A percentile compares a stretch with the other conserved stretches of the same genome.
These are phyloP conservation scores for Xanthoconium separans DNA, from an alignment of 1,284 basidiomycete genomes.

Conservation along the genomic window DNA sequence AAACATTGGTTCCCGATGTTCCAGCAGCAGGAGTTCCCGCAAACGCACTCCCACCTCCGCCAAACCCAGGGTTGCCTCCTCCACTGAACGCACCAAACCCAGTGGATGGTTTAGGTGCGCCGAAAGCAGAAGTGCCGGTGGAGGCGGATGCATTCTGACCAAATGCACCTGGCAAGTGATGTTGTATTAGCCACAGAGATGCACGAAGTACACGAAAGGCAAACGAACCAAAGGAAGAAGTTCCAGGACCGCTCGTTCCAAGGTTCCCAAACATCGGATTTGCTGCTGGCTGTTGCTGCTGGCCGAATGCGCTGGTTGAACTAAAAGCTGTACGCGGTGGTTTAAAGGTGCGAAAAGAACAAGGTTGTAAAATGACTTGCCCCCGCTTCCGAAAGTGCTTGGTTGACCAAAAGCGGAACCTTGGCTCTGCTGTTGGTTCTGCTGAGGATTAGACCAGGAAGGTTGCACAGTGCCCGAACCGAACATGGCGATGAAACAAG, in stretches of 20 bases:
- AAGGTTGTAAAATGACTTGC: conserved; percentile 38
- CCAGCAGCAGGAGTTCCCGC: conserved; percentile 24
- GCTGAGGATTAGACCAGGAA: conserved; percentile 63
- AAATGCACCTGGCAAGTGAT: conserved; percentile 53
- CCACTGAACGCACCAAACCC: conserved; percentile 70
- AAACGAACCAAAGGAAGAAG: conserved; percentile 60
- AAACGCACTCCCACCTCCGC: conserved; percentile 35
- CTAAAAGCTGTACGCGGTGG: conserved; percentile 41
- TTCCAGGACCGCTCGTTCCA: conserved; percentile 38
- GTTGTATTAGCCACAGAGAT: conserved; percentile 18
- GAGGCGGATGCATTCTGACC: conserved; percentile 42
- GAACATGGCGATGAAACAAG: conserved; percentile 51
- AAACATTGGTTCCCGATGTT: conserved; percentile 40
- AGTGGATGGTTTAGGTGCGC: conserved; percentile 60
- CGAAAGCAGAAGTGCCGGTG: conserved; percentile 51
- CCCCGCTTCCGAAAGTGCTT: conserved; percentile 44
- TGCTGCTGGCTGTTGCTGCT: conserved; percentile 59
- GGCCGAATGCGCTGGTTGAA: conserved; percentile 44
- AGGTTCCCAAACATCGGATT: conserved; percentile 80
- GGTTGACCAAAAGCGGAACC: conserved; percentile 50
- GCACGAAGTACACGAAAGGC: conserved; percentile 10
- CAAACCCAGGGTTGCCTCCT: conserved; percentile 44
- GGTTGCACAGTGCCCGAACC: conserved; percentile 49
- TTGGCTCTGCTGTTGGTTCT: conserved; percentile 44
- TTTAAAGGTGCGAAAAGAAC: conserved; percentile 34